Percentiles rank a stretch among this genome's conserved stretches.
Evolutionary conservation across 768 basidiomycete species (phyloP).

Genomic region (Strobilomyces echinocephalus): DNA sequence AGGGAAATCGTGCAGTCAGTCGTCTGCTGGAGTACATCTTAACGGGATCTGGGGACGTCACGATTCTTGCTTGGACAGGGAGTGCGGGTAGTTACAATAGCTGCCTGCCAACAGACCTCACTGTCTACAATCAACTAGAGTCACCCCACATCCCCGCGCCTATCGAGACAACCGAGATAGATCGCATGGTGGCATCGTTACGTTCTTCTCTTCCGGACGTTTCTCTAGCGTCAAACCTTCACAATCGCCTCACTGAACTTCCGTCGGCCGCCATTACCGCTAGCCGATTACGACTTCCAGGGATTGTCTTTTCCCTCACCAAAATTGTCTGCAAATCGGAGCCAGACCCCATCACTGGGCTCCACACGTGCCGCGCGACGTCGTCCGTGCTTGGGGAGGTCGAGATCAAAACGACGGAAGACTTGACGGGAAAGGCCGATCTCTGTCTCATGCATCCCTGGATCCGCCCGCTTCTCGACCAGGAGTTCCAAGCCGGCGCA

Average conservation of each 20-base stretch:
- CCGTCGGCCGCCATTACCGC: not conserved
- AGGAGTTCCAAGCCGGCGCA: not conserved
- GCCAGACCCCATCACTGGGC: not conserved
- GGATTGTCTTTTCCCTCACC: not conserved
- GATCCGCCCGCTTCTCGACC: slow-evolving; percentile 1
- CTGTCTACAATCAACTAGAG: not conserved
- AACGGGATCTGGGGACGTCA: not conserved
- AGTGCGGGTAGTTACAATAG: not conserved
- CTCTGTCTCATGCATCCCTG: not conserved
- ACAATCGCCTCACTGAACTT: not conserved
- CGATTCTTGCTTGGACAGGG: slow-evolving; percentile 1
- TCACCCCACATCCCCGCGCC: slow-evolving; percentile 1
- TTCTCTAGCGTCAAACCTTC: not conserved
- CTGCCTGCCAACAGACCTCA: slow-evolving; percentile 1
- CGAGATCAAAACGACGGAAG: not conserved
- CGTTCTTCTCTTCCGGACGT: not conserved
- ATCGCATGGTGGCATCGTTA: not conserved
- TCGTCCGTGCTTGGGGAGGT: not conserved
- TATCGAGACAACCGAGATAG: not conserved
- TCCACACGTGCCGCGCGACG: not conserved
- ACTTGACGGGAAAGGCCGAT: not conserved
- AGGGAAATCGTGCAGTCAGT: not conserved
- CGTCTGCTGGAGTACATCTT: slow-evolving; percentile 1
- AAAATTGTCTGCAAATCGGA: not conserved
- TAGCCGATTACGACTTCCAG: slow-evolving; percentile 3